phyloP scores from a whole-genome alignment of 129 eudicot species.

The Mikania micrantha region DNA sequence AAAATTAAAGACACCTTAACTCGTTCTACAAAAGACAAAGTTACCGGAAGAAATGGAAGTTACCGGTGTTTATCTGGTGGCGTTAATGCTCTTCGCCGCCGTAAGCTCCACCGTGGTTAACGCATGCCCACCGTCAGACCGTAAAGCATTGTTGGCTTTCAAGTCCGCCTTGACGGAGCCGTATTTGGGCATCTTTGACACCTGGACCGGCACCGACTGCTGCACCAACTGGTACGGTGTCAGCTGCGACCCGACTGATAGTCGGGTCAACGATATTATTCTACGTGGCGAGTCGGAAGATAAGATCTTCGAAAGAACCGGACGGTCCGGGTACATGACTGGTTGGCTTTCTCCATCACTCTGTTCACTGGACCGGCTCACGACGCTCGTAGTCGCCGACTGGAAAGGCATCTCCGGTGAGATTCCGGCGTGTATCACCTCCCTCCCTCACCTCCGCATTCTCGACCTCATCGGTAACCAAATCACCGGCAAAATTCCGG shows the following conservation, averaged over 20 bases:
- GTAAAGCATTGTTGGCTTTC: conserved; percentile 49
- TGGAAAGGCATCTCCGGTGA: conserved; percentile 81
- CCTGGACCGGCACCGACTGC: conserved; percentile 76
- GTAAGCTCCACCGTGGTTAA: conserved; percentile 16
- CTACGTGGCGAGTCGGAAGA: conserved; percentile 88
- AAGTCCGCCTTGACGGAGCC: conserved; percentile 55
- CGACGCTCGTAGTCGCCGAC: conserved; percentile 69
- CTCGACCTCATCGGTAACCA: conserved; percentile 71
- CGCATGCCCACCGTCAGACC: conserved; percentile 72
- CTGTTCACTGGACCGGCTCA: conserved; percentile 63
- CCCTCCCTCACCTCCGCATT: conserved; percentile 46
- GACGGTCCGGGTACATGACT: conserved; percentile 78
- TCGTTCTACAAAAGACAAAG: not conserved
- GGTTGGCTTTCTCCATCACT: conserved; percentile 62
- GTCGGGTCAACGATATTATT: conserved; percentile 61
- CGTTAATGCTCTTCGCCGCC: not conserved
- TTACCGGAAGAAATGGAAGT: conserved; percentile 2
- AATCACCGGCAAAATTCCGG: conserved; percentile 54
- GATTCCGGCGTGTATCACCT: conserved; percentile 58
- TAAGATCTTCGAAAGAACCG: conserved; percentile 52
- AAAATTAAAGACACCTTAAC: not conserved
- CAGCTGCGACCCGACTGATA: conserved; percentile 67
- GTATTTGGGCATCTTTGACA: conserved; percentile 53
- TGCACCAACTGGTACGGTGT: conserved; percentile 74
- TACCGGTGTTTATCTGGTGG: not conserved